Evolutionary conservation across 2,329 filamentous ascomycete species (phyloP).

Genomic region (Penicillium rolfsii): DNA sequence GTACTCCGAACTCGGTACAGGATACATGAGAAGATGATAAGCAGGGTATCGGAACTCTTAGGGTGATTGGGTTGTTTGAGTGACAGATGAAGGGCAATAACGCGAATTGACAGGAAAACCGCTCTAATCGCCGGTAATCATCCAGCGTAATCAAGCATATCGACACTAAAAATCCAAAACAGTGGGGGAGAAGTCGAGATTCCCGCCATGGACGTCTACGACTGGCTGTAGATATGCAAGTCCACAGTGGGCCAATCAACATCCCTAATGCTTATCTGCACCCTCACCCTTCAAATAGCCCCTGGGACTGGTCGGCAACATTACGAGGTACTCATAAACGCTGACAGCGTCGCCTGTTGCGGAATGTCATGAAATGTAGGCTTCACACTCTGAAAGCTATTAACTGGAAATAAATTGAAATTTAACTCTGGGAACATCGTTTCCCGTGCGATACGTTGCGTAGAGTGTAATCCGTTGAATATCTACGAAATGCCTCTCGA

Average conservation of each 20-base stretch:
- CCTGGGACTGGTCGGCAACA: background rate
- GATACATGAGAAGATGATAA: conserved; percentile 14
- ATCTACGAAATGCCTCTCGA: background rate
- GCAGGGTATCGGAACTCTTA: conserved; percentile 13
- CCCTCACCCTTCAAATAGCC: background rate
- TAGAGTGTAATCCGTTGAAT: background rate
- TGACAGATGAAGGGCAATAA: conserved; percentile 27
- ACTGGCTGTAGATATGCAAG: conserved; percentile 37
- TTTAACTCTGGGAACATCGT: background rate
- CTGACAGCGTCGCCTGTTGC: background rate
- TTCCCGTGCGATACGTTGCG: too few relatives aligned
- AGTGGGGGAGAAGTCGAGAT: background rate
- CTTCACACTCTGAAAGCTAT: background rate
- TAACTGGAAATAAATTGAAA: background rate
- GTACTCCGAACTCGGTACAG: too few relatives aligned
- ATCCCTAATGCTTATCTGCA: conserved; percentile 23
- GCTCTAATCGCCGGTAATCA: conserved; percentile 7
- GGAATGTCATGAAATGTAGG: background rate
- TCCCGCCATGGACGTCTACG: background rate
- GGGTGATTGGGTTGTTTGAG: conserved; percentile 16
- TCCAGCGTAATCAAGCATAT: background rate
- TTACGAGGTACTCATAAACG: background rate
- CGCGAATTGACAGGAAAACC: conserved; percentile 14
- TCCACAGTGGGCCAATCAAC: conserved; percentile 32
- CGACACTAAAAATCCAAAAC: background rate